A percentile compares a stretch with the other conserved stretches of the same genome.
phyloP scores from a whole-genome alignment of 2,329 filamentous ascomycete species.

The Dendrostoma leiphaemia region DNA sequence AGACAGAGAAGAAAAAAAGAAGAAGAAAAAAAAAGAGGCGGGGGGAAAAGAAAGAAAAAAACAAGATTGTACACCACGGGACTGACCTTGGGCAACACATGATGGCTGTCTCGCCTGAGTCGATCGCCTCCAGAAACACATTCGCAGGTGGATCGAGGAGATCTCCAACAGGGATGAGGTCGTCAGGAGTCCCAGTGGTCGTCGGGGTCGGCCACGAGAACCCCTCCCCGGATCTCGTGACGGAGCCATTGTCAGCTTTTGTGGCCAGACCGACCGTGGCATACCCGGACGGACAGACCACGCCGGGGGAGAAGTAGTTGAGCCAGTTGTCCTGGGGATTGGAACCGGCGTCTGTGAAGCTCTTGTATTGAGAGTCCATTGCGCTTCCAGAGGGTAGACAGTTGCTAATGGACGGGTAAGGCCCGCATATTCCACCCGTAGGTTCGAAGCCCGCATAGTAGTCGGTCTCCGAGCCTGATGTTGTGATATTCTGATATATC shows the following conservation, averaged over 20 bases:
- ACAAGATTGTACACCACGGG: too few relatives aligned
- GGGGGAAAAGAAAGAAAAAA: too few relatives aligned
- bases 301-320: slow-evolving; percentile 8
- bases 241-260: slow-evolving; percentile 5
- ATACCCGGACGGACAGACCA: slow-evolving; percentile 7
- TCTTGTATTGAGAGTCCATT: not conserved
- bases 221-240: slow-evolving; percentile 3
- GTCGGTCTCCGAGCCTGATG: not conserved
- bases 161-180: not conserved
- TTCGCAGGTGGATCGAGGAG: not conserved
- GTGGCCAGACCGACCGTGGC: slow-evolving; percentile 9
- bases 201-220: not conserved
- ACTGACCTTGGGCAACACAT: slow-evolving; percentile 11
- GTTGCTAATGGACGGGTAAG: not conserved
- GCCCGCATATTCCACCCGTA: not conserved
- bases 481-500: not conserved
- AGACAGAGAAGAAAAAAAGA: too few relatives aligned
- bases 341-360: not conserved
- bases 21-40: too few relatives aligned
- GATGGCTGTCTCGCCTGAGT: not conserved
- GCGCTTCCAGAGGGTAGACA: slow-evolving; percentile 11
- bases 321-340: not conserved
- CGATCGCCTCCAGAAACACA: slow-evolving; percentile 1
- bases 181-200: too few relatives aligned
- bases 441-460: not conserved